Base-by-base conservation (phyloP, 75 land plant genomes). In the Adiantum capillusveneris region DNA sequence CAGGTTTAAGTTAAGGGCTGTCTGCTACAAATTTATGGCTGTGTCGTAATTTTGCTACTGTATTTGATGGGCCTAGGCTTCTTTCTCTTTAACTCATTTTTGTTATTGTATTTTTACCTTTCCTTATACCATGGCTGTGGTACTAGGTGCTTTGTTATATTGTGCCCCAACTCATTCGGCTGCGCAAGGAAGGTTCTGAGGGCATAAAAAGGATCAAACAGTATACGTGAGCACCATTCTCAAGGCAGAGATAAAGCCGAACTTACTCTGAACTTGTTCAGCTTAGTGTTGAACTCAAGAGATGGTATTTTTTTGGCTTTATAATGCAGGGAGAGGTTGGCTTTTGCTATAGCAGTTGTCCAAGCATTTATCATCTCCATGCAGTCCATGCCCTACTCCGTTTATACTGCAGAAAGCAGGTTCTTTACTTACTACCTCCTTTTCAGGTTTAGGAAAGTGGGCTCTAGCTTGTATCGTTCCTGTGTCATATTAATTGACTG, bases 211-310 rank as follows among this genome's bases (percentile, higher is more conserved):
- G 86, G 75, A 94, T 94, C 31, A 94, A 94, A 67, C 63, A 81
- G 65, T 94, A 94, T 76, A 94, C 81, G 98, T 94, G 74, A 75
- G 94, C 78, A 59, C 77, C 68, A n/a, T n/a, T n/a, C n/a, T n/a
- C n/a, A n/a, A n/a, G n/a, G n/a, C n/a, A n/a, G n/a, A n/a, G n/a
- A n/a, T n/a, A n/a, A n/a, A n/a, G n/a, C n/a, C n/a, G n/a, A n/a
- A n/a, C n/a, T n/a, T n/a, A n/a, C n/a, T n/a, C n/a, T n/a, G n/a
- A n/a, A n/a, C n/a, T n/a, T n/a, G n/a, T n/a, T n/a, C n/a, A n/a
- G n/a, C n/a, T n/a, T n/a, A n/a, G n/a, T n/a, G n/a, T n/a, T n/a
- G n/a, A n/a, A n/a, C n/a, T n/a, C n/a, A n/a, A n/a, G n/a, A n/a
- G n/a, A n/a, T n/a, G n/a, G n/a, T n/a, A n/a, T n/a, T n/a, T n/a